These are phyloP conservation scores for Cutaneotrichosporon sp. DNA, from an alignment of 1,284 basidiomycete species.

Conservation along the genomic window DNA sequence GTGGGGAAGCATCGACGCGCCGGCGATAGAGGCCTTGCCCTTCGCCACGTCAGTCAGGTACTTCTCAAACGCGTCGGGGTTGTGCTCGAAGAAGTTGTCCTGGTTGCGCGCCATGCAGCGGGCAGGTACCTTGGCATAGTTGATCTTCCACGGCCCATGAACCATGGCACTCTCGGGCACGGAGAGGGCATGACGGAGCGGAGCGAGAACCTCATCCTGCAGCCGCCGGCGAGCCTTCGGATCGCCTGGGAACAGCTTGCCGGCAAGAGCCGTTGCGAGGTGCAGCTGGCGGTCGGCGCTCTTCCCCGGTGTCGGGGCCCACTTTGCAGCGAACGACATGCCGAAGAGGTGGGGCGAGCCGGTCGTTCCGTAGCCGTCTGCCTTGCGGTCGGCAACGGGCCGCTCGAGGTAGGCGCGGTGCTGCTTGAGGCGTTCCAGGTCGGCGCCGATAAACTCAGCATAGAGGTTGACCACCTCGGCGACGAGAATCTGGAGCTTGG, in stretches of 20 bases:
- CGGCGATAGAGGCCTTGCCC: constrained; percentile 43
- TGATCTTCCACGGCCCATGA: constrained; percentile 41
- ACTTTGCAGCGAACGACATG: constrained; percentile 61
- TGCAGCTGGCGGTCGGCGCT: constrained; percentile 62
- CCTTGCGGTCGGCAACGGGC: constrained; percentile 32
- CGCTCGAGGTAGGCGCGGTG: constrained; percentile 21
- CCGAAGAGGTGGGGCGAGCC: constrained; percentile 46
- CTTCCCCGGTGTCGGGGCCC: constrained; percentile 60
- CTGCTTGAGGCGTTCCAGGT: constrained; percentile 48
- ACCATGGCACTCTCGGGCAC: constrained; percentile 62
- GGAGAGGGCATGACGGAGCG: constrained; percentile 52
- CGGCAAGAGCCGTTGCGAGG: constrained; percentile 59
- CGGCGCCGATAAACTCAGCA: constrained; percentile 53
- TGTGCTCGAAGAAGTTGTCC: constrained; percentile 54
- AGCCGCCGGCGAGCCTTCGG: constrained; percentile 43
- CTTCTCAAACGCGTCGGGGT: constrained; percentile 55
- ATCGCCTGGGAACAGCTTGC: constrained; percentile 51
- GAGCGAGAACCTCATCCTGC: constrained; percentile 48
- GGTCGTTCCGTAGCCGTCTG: constrained; percentile 12
- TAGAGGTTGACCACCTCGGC: constrained; percentile 61
- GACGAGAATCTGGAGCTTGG: constrained; percentile 59
- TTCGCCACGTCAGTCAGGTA: too few species aligned
- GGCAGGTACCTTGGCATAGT: constrained; percentile 59
- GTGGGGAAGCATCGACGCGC: constrained; percentile 32
- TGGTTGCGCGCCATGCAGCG: constrained; percentile 59